phyloP scores from a whole-genome alignment of 208 protist genomes.

The Trypanosomatidae sp. region DNA sequence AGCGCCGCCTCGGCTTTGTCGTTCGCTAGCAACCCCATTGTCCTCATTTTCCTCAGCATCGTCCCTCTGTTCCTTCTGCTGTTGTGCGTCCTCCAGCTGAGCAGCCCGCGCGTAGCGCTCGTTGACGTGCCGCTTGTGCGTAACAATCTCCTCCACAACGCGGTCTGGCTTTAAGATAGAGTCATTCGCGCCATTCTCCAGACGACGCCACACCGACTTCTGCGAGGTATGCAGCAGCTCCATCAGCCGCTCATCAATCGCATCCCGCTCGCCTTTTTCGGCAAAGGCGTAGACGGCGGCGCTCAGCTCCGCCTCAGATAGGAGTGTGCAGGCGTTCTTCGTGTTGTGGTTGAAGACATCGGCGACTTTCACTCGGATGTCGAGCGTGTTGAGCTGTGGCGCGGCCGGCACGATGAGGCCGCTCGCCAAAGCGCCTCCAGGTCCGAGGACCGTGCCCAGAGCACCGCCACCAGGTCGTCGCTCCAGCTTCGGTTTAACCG shows the following conservation, averaged over 20 bases:
- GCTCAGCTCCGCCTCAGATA: conserved; percentile 81
- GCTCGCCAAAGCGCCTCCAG: conserved; percentile 3
- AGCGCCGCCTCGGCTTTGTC: conserved; percentile 16
- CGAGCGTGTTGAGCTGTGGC: conserved; percentile 58
- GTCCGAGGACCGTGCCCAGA: conserved; percentile 1
- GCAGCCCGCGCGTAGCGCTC: conserved; percentile 51
- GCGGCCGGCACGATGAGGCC: conserved; percentile 39
- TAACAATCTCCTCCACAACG: conserved; percentile 51
- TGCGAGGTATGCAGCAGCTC: conserved; percentile 73
- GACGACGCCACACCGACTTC: conserved; percentile 65
- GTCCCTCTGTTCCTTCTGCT: conserved; percentile 7
- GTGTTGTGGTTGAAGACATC: conserved; percentile 84
- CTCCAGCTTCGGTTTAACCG: conserved; percentile 64
- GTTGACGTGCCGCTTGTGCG: conserved; percentile 77
- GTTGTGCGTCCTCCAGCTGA: conserved; percentile 30
- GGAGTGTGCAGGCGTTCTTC: conserved; percentile 70
- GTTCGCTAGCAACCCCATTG: conserved; percentile 10
- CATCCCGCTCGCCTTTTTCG: conserved; percentile 84
- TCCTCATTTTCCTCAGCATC: conserved; percentile 7
- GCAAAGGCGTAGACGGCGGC: conserved; percentile 90
- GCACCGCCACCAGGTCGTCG: conserved; percentile 15
- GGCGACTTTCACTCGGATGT: conserved; percentile 86
- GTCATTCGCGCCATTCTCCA: conserved; percentile 62
- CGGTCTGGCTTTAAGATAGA: conserved; percentile 55
- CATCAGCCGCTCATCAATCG: conserved; percentile 81